Base-by-base conservation (phyloP, 345 rosid genomes). In the Barbarea vulgaris region DNA sequence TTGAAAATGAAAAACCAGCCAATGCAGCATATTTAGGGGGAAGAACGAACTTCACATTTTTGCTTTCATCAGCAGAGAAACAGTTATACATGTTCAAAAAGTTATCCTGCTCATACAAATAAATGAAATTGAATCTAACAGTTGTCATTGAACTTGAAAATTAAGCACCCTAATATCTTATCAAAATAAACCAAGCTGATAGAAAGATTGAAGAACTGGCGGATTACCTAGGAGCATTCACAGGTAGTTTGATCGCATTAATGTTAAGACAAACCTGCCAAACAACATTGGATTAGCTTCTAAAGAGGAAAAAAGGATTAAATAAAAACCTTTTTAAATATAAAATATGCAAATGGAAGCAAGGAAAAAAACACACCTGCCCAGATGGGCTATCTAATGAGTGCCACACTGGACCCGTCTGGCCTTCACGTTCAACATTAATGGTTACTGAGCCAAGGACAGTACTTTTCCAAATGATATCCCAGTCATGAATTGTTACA, bases 401-500 rank as follows among this genome's bases (percentile, higher is more conserved):
- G 65, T 92, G 81, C 99, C 99, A 95, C 58, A 87, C 82, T 62
- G 97, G 91, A 68, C 87, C 92, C 64, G 91, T 90, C 83, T 90
- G 91, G 78, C 93, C 96, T 85, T 92, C 99, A 71, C 82, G 85
- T 77, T 92, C 97, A 80, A 95, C 87, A 44, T 81, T 83, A 58
- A 95, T 87, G 77, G 87, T 89, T 69, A 92, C 99, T 27, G 99
- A 89, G 81, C 98, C 98, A 75, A 95, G 98, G 76, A 86, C 85
- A 53, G 99, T 82, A 86, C 99, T 95, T 84, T 93, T 95, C 99
- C 99, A 95, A 76, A 95, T 89, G 70, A 95, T 92, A 81, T 95
- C 99, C 99, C 99, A 95, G 70, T 95, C 99, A 84, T 92, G 92
- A 84, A 95, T 93, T 39, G 98, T 90, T 60, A 92, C 96, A 75